Conservation (phyloP, 768 basidiomycete genomes). For the Dioszegia hungarica region DNA sequence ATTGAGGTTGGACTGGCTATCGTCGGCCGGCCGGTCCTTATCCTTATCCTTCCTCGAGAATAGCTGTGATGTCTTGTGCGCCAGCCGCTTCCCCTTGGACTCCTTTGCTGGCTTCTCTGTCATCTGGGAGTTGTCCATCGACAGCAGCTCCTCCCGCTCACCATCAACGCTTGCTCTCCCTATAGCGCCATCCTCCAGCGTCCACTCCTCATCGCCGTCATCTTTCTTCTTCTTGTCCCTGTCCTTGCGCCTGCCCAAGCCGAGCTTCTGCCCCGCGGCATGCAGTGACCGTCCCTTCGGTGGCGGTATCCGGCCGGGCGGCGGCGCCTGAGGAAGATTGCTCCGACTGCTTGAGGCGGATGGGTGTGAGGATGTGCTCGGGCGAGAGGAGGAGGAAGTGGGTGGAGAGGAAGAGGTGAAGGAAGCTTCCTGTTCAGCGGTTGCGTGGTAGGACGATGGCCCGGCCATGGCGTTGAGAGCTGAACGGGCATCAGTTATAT, state of each 20-base stretch:
- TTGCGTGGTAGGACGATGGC: not conserved
- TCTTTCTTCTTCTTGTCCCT: conserved; percentile 1
- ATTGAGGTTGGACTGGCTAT: conserved; percentile 11
- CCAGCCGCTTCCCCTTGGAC: conserved; percentile 27
- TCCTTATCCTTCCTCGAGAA: conserved; percentile 25
- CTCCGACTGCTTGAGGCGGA: conserved; percentile 5
- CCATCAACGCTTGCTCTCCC: not conserved
- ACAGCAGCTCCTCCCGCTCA: not conserved
- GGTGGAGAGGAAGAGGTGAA: not conserved
- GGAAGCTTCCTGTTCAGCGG: not conserved
- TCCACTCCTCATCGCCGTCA: conserved; percentile 38
- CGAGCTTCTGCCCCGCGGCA: conserved; percentile 15
- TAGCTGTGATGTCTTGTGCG: conserved; percentile 39
- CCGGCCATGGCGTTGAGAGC: not conserved
- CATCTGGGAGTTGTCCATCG: conserved; percentile 22
- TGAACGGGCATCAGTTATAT: not conserved
- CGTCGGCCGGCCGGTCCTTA: conserved; percentile 9
- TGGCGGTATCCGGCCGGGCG: conserved; percentile 16
- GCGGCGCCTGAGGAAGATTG: conserved; percentile 25
- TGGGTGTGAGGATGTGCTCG: conserved; percentile 3
- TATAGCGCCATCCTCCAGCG: conserved; percentile 18
- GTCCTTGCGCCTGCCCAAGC: conserved; percentile 18
- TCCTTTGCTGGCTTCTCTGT: conserved; percentile 32
- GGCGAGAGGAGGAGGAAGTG: conserved; percentile 9
- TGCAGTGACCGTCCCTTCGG: conserved; percentile 13